Evolutionary conservation across 306 rosid genomes (phyloP).

Genomic region (Citrullus mucosospermus): DNA sequence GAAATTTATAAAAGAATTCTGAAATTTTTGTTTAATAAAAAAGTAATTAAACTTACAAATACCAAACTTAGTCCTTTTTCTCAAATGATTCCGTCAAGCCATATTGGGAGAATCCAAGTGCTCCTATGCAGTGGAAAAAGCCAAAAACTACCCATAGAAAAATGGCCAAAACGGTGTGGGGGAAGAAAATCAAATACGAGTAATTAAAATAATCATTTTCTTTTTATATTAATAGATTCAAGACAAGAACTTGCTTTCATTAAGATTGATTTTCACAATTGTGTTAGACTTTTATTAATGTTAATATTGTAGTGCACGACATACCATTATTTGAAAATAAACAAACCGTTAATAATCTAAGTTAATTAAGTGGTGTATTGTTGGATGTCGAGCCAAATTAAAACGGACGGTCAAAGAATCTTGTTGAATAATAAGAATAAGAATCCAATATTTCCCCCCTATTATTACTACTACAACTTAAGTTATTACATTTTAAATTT

Average conservation of each 20-base stretch:
- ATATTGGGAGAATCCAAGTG: neutral
- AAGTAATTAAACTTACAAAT: no score
- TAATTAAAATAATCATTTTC: neutral
- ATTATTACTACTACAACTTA: no score
- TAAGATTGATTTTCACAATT: no score
- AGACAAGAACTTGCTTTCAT: no score
- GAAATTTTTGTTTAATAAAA: no score
- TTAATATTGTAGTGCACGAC: neutral
- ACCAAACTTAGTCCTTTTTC: neutral
- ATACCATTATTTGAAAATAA: no score
- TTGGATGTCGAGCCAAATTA: neutral
- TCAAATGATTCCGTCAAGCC: neutral
- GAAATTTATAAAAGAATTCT: no score
- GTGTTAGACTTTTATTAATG: neutral
- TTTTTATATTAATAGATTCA: neutral
- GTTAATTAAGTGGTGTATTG: neutral
- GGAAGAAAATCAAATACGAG: neutral
- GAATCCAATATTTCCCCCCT: no score
- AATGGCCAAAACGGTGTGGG: neutral
- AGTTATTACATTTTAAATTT: no score
- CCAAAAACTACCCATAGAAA: neutral
- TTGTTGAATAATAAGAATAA: neutral
- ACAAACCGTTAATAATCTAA: neutral
- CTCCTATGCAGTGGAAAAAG: neutral
- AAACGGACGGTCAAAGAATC: neutral